Percentiles rank a stretch among this genome's conserved stretches.
phyloP scores from a whole-genome alignment of 768 basidiomycete species.

The Exsudoporus frostii region DNA sequence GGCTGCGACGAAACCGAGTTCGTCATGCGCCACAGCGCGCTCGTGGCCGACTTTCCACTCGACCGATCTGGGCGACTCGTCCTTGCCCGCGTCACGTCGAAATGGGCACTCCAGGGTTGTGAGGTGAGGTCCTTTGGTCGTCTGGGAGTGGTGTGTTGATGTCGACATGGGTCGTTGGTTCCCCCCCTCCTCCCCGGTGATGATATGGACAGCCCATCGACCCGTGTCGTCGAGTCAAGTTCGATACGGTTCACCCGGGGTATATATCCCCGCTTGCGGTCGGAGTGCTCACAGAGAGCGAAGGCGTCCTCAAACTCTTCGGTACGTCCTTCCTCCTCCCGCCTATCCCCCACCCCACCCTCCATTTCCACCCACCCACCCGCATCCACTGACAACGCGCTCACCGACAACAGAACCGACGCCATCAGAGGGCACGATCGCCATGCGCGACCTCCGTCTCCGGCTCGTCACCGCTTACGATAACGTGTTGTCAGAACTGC shows the following conservation, averaged over 20 bases:
- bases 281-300: constrained; percentile 22
- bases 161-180: background rate
- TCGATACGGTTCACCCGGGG: constrained; percentile 23
- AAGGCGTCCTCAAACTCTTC: constrained; percentile 28
- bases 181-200: background rate
- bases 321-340: constrained; percentile 9
- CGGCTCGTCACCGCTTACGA: constrained; percentile 21
- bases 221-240: constrained; percentile 14
- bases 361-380: background rate
- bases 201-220: constrained; percentile 22
- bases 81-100: constrained; percentile 15
- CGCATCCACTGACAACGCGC: no score
- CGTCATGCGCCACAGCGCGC: constrained; percentile 24
- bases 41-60: constrained; percentile 27
- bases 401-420: constrained; percentile 21
- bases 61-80: constrained; percentile 21
- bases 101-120: constrained; percentile 26
- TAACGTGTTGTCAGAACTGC: constrained; percentile 6
- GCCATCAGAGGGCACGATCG: constrained; percentile 19
- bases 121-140: constrained; percentile 1
- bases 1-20: constrained; percentile 31
- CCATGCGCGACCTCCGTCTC: constrained; percentile 25
- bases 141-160: background rate
- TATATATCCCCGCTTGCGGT: constrained; percentile 27
- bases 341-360: background rate